These are phyloP conservation scores for Eutrema heterophyllum DNA, from an alignment of 345 rosid species.

Conservation along the genomic window DNA sequence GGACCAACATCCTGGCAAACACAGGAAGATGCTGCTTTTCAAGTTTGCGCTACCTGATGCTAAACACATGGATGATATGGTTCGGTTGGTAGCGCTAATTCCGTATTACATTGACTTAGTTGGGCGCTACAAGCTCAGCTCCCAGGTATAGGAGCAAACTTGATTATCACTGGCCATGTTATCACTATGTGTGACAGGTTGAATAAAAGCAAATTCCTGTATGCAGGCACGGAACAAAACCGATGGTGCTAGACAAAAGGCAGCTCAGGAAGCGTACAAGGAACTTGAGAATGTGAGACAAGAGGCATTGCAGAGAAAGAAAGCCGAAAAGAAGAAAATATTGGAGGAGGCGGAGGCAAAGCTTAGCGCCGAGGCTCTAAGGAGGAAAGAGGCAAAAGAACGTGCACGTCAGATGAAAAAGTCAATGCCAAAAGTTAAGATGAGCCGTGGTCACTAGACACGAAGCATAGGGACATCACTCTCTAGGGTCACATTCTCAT, in stretches of 20 bases:
- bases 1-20: slow-evolving; percentile 75
- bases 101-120: slow-evolving; percentile 92
- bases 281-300: slow-evolving; percentile 89
- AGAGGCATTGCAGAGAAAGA: slow-evolving; percentile 88
- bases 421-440: slow-evolving; percentile 73
- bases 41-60: slow-evolving; percentile 88
- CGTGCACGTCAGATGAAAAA: slow-evolving; percentile 85
- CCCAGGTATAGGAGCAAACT: slow-evolving; percentile 54
- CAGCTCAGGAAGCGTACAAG: slow-evolving; percentile 86
- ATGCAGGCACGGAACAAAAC: slow-evolving; percentile 82
- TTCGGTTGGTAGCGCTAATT: slow-evolving; percentile 67
- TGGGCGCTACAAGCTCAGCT: slow-evolving; percentile 89
- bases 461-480: not conserved
- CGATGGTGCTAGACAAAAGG: slow-evolving; percentile 70
- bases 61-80: slow-evolving; percentile 76
- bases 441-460: slow-evolving; percentile 64
- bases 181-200: not conserved
- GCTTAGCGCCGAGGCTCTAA: slow-evolving; percentile 71
- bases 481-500: not conserved
- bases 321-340: slow-evolving; percentile 72
- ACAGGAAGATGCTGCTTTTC: slow-evolving; percentile 79
- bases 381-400: slow-evolving; percentile 83
- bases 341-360: slow-evolving; percentile 88
- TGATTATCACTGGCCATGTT: not conserved
- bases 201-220: not conserved